These are phyloP conservation scores for Erodium trifolium DNA, from an alignment of 441 rosid genomes.

Conservation along the genomic window DNA sequence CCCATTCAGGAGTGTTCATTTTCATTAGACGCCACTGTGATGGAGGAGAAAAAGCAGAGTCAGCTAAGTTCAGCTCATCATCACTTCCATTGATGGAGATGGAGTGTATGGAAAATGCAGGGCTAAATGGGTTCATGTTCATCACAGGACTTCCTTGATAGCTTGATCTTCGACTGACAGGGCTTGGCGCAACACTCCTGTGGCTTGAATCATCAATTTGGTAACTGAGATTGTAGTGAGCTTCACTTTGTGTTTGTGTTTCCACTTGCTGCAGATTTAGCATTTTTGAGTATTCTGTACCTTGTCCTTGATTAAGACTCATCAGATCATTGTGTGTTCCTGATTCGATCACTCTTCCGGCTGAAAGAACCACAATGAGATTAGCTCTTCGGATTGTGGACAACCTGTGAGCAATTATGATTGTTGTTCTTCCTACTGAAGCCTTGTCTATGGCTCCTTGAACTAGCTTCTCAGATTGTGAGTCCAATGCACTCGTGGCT, in stretches of 20 bases:
- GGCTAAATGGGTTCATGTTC: conserved; percentile 38
- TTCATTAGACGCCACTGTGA: conserved; percentile 55
- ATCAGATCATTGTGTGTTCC: conserved; percentile 52
- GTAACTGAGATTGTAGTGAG: conserved; percentile 13
- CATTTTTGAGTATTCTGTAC: conserved; percentile 46
- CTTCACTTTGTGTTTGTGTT: conserved; percentile 20
- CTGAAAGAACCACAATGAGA: conserved; percentile 42
- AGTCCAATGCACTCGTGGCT: conserved; percentile 64
- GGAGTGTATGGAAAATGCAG: conserved; percentile 53
- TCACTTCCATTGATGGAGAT: conserved; percentile 25
- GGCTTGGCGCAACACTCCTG: conserved; percentile 31
- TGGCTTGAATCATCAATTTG: conserved; percentile 21
- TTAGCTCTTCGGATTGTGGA: conserved; percentile 42
- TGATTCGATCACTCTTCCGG: conserved; percentile 53
- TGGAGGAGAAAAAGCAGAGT: conserved; percentile 33
- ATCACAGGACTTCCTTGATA: conserved; percentile 32
- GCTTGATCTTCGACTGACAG: conserved; percentile 35
- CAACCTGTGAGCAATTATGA: conserved; percentile 59
- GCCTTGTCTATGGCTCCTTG: conserved; percentile 62
- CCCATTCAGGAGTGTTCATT: conserved; percentile 50
- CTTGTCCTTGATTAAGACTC: conserved; percentile 24
- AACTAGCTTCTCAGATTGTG: conserved; percentile 51
- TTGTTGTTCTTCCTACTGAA: conserved; percentile 48
- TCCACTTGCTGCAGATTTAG: conserved; percentile 39
- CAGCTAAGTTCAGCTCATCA: conserved; percentile 26